Conservation (phyloP, 768 basidiomycete genomes). For the Calocera viscosa region DNA sequence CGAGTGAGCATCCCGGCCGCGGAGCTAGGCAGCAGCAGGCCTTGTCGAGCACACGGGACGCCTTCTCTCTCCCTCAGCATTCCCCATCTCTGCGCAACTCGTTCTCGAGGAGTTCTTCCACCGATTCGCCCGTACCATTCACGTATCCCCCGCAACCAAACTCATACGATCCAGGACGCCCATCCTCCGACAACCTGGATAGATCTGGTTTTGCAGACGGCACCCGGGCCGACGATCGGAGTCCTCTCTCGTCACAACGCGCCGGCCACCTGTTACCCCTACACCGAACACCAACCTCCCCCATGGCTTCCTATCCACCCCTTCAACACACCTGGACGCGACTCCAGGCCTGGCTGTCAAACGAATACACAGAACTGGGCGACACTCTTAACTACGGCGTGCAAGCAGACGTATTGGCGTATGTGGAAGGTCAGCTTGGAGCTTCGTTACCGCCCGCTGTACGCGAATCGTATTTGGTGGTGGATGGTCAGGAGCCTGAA, state of each 20-base stretch:
- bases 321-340: conserved; percentile 74
- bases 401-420: conserved; percentile 60
- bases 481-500: conserved; percentile 90
- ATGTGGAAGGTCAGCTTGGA: conserved; percentile 75
- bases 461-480: conserved; percentile 77
- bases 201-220: conserved; percentile 20
- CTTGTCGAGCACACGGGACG: conserved; percentile 69
- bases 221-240: conserved; percentile 17
- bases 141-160: conserved; percentile 37
- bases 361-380: conserved; percentile 85
- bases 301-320: conserved; percentile 50
- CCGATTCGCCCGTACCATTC: conserved; percentile 24
- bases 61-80: conserved; percentile 71
- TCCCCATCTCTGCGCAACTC: conserved; percentile 44
- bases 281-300: conserved; percentile 28
- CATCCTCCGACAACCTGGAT: conserved; percentile 14
- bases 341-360: conserved; percentile 63
- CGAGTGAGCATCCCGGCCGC: background rate
- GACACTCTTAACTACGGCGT: conserved; percentile 93
- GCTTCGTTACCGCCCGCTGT: conserved; percentile 70
- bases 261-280: conserved; percentile 38
- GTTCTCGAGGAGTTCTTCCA: conserved; percentile 25
- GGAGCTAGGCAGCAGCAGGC: conserved; percentile 41
- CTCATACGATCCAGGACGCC: conserved; percentile 60
- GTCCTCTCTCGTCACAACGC: conserved; percentile 54